Percentiles rank a stretch among this genome's conserved stretches.
These are phyloP conservation scores for Atkinsonella texensis DNA, from an alignment of 2,329 filamentous ascomycete species.

Conservation along the genomic window DNA sequence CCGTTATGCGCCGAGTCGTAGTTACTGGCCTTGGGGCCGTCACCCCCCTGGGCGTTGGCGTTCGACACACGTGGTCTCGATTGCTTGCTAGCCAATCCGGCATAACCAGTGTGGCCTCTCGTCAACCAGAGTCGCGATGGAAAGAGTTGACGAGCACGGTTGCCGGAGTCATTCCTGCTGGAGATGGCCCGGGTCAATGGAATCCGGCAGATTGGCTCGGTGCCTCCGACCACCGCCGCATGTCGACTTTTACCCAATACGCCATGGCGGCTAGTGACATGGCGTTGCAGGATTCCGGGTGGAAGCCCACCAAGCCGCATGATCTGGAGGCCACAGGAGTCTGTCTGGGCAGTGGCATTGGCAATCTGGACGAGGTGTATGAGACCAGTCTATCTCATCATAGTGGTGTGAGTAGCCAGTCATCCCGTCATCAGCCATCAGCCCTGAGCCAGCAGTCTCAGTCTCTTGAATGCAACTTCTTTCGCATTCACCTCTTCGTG, in stretches of 20 bases:
- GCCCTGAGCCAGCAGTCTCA: background rate
- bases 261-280: slow-evolving; percentile 78
- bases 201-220: slow-evolving; percentile 40
- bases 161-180: slow-evolving; percentile 64
- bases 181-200: slow-evolving; percentile 33
- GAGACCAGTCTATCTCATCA: slow-evolving; percentile 68
- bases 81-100: slow-evolving; percentile 72
- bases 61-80: slow-evolving; percentile 66
- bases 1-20: slow-evolving; percentile 58
- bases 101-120: slow-evolving; percentile 58
- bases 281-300: slow-evolving; percentile 72
- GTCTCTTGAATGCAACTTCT: background rate
- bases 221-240: slow-evolving; percentile 52
- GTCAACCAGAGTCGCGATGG: slow-evolving; percentile 48
- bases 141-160: slow-evolving; percentile 69
- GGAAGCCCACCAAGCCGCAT: slow-evolving; percentile 48
- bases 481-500: background rate
- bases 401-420: slow-evolving; percentile 43
- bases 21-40: slow-evolving; percentile 75
- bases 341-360: slow-evolving; percentile 89
- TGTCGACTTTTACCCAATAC: slow-evolving; percentile 88
- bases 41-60: slow-evolving; percentile 72
- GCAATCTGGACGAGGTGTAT: slow-evolving; percentile 85
- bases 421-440: background rate
- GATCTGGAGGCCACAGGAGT: slow-evolving; percentile 73